phyloP scores from a whole-genome alignment of 2,329 filamentous ascomycete species.

The Trichophyton mentagrophytes region DNA sequence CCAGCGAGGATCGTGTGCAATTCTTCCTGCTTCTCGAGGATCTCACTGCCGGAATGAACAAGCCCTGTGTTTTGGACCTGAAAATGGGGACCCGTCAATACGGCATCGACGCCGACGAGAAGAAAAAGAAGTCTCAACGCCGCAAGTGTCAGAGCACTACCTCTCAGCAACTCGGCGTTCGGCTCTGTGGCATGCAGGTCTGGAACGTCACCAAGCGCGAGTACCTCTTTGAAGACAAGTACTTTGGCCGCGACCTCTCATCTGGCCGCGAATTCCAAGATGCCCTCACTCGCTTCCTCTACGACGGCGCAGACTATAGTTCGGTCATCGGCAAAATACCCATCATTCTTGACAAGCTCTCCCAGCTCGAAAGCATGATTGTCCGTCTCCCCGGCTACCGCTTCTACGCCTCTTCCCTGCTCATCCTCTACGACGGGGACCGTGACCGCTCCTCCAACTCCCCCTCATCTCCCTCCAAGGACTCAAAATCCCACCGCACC shows the following conservation, averaged over 20 bases:
- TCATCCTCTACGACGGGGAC: conserved; percentile 93
- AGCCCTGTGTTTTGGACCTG: conserved; percentile 89
- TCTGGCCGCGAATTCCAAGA: conserved; percentile 80
- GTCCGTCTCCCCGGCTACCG: conserved; percentile 68
- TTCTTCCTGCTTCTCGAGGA: conserved; percentile 92
- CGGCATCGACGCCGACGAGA: conserved; percentile 77
- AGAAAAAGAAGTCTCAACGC: conserved; percentile 86
- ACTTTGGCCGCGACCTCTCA: conserved; percentile 80
- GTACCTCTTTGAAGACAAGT: conserved; percentile 97
- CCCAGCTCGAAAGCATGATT: conserved; percentile 71
- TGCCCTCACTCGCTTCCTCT: conserved; percentile 78
- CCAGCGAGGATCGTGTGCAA: conserved; percentile 53
- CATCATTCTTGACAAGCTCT: conserved; percentile 69
- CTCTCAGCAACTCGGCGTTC: conserved; percentile 77
- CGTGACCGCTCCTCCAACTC: conserved; percentile 9
- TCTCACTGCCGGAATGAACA: conserved; percentile 89
- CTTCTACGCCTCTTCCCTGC: conserved; percentile 85
- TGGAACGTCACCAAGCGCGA: conserved; percentile 76
- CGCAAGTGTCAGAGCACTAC: conserved; percentile 89
- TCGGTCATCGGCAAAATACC: conserved; percentile 82
- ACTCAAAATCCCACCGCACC: conserved; percentile 13
- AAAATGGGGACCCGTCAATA: conserved; percentile 99
- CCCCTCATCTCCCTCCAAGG: conserved; percentile 14
- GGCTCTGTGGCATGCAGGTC: conserved; percentile 89
- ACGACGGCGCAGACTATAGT: conserved; percentile 68